Evolutionary conservation across 1,284 basidiomycete species (phyloP).

Genomic region (Boletus semigastroideus): DNA sequence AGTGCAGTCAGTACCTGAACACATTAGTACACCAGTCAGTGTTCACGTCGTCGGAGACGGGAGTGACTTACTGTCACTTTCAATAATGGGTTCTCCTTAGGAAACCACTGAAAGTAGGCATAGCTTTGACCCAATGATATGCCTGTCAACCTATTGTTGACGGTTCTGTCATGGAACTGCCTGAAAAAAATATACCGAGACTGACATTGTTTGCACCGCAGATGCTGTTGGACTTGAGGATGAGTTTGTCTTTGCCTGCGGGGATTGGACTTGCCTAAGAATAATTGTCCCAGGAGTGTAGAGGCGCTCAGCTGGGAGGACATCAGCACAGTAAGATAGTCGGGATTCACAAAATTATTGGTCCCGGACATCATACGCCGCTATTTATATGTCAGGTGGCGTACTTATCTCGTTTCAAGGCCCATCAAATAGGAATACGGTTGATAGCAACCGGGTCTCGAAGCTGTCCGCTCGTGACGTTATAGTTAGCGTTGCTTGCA

Average conservation of each 20-base stretch:
- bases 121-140: constrained; percentile 8
- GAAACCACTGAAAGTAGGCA: constrained; percentile 8
- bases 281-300: not conserved
- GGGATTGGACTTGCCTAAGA: not conserved
- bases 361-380: too few relatives aligned
- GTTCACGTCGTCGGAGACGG: not conserved
- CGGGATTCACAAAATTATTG: not conserved
- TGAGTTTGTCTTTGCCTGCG: not conserved
- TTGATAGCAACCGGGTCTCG: too few relatives aligned
- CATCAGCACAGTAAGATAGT: not conserved
- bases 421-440: too few relatives aligned
- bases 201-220: not conserved
- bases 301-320: not conserved
- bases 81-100: not conserved
- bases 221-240: not conserved
- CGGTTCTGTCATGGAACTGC: not conserved
- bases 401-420: too few relatives aligned
- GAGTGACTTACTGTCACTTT: not conserved
- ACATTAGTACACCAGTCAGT: not conserved
- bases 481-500: too few relatives aligned
- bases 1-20: constrained; percentile 3
- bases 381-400: too few relatives aligned
- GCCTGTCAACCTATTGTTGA: constrained; percentile 1
- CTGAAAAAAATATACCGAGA: not conserved
- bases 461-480: too few relatives aligned